These are phyloP conservation scores for Globisporangium takayamanum DNA, from an alignment of 352 stramenopile species.

Conservation along the genomic window DNA sequence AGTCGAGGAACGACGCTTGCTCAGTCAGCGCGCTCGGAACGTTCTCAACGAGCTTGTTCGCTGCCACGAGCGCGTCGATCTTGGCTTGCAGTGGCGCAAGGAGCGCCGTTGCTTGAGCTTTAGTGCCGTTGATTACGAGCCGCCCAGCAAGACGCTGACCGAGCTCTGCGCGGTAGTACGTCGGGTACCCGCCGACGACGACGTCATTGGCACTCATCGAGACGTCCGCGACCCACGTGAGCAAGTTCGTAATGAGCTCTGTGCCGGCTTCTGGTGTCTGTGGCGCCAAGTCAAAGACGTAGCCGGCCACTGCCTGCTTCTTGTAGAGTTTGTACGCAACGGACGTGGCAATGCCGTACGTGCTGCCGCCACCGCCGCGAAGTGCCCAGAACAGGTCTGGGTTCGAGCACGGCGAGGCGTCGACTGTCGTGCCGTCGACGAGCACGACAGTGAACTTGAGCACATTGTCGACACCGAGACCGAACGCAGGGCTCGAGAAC, in stretches of 20 bases:
- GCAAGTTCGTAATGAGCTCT: neutral
- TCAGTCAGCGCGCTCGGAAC: neutral
- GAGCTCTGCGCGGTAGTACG: neutral
- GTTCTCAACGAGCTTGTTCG: neutral
- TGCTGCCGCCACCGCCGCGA: slow-evolving; percentile 3
- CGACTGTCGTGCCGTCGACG: neutral
- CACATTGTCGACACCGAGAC: slow-evolving; percentile 9
- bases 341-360: slow-evolving; percentile 2
- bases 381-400: slow-evolving; percentile 7
- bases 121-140: slow-evolving; percentile 1
- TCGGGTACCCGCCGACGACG: slow-evolving; percentile 1
- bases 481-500: slow-evolving; percentile 4
- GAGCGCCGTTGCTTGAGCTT: neutral
- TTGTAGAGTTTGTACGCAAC: neutral
- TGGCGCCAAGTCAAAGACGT: neutral
- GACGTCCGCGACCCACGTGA: slow-evolving; percentile 5
- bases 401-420: slow-evolving; percentile 1
- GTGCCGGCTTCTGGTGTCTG: neutral
- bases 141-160: neutral
- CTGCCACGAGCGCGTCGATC: neutral
- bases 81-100: neutral
- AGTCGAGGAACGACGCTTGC: slow-evolving; percentile 1
- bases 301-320: neutral
- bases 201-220: neutral
- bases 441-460: slow-evolving; percentile 3